A percentile compares a stretch with the other conserved stretches of the same genome.
Evolutionary conservation across 2,329 filamentous ascomycete species (phyloP).

Genomic region (Fusarium keratoplasticum): DNA sequence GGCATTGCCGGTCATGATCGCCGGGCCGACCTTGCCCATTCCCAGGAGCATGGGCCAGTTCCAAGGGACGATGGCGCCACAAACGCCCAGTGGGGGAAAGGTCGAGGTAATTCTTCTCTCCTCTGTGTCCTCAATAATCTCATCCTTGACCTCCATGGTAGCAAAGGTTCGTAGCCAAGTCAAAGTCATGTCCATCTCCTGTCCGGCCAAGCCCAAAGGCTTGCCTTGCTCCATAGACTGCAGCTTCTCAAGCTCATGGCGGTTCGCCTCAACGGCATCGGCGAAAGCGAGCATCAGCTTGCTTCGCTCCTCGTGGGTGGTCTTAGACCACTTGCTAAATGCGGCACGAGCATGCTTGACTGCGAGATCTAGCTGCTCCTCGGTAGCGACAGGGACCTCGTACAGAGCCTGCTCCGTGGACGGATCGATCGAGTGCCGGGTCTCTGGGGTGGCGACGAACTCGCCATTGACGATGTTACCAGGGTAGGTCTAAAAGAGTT

Average conservation of each 20-base stretch:
- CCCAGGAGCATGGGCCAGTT: slow-evolving; percentile 38
- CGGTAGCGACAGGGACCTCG: slow-evolving; percentile 44
- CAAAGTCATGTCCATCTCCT: slow-evolving; percentile 11
- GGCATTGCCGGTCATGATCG: slow-evolving; percentile 66
- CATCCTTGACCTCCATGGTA: slow-evolving; percentile 20
- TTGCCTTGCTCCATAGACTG: slow-evolving; percentile 43
- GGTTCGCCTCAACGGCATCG: slow-evolving; percentile 42
- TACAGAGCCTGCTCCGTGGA: slow-evolving; percentile 48
- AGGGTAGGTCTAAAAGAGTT: slow-evolving; percentile 7
- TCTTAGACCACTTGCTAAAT: slow-evolving; percentile 46
- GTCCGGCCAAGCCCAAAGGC: slow-evolving; percentile 26
- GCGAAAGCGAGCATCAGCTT: slow-evolving; percentile 41
- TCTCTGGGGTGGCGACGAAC: slow-evolving; percentile 29
- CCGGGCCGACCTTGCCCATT: slow-evolving; percentile 63
- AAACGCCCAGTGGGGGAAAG: slow-evolving; percentile 26
- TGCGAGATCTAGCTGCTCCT: slow-evolving; percentile 47
- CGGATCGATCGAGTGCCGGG: slow-evolving; percentile 42
- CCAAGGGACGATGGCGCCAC: slow-evolving; percentile 39
- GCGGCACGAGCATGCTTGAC: slow-evolving; percentile 44
- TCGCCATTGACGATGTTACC: slow-evolving; percentile 50
- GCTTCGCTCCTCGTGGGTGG: slow-evolving; percentile 41
- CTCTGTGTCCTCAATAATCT: slow-evolving; percentile 28
- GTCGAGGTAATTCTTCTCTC: slow-evolving; percentile 5
- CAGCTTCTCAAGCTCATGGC: slow-evolving; percentile 36
- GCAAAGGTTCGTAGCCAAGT: not conserved